phyloP scores from a whole-genome alignment of 116 monocot genomes.

The Papilionanthe hybrid region DNA sequence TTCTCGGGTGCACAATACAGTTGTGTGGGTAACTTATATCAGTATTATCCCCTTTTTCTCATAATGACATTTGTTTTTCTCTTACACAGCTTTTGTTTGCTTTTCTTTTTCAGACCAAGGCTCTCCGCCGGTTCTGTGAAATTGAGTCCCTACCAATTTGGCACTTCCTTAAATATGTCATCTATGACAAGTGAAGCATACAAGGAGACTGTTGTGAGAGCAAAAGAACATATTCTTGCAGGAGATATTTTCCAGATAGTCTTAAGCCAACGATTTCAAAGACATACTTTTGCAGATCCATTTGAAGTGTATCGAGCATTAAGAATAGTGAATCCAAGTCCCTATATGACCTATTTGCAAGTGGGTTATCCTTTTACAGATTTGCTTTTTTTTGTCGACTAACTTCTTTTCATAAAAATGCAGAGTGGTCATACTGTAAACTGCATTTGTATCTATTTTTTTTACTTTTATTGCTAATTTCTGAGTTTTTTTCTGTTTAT shows the following conservation, averaged over 20 bases:
- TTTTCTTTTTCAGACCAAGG: constrained; percentile 47
- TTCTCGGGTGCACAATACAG: constrained; percentile 58
- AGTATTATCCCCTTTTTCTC: not conserved
- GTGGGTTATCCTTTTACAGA: constrained; percentile 16
- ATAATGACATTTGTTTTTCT: not conserved
- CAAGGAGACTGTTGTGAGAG: constrained; percentile 68
- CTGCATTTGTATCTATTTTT: not conserved
- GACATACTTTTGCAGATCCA: constrained; percentile 87
- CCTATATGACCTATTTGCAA: constrained; percentile 92
- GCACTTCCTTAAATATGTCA: constrained; percentile 50
- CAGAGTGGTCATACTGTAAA: not conserved
- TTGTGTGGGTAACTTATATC: constrained; percentile 43
- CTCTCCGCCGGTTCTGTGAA: constrained; percentile 71
- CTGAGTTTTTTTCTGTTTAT: not conserved
- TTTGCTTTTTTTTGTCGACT: not conserved
- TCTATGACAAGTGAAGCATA: constrained; percentile 84
- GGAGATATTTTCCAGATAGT: constrained; percentile 98
- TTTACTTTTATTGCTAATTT: constrained; percentile 4
- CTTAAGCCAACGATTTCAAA: constrained; percentile 95
- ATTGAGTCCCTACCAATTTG: constrained; percentile 54
- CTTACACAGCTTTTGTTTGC: not conserved
- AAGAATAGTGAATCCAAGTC: constrained; percentile 93
- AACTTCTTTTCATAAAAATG: not conserved
- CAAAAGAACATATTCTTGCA: constrained; percentile 89
- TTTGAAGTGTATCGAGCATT: constrained; percentile 96